Evolutionary conservation across 208 protist species (phyloP).

Genomic region (Leishmania tropica): DNA sequence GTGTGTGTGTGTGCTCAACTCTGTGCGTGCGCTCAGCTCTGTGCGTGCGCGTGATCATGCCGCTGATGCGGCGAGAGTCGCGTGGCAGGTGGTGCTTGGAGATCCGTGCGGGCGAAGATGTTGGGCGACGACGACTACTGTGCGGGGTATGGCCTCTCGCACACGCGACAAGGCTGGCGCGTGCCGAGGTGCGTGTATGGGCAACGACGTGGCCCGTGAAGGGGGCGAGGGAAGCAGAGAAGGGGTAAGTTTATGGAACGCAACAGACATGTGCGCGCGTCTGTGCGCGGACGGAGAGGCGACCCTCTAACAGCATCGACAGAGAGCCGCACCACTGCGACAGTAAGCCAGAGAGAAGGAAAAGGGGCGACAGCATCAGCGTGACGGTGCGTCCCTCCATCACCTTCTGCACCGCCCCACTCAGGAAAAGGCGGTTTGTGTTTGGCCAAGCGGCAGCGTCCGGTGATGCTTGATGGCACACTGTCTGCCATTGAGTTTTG

Average conservation of each 20-base stretch:
- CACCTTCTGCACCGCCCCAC: not conserved
- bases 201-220: not conserved
- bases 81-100: not conserved
- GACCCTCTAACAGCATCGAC: not conserved
- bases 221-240: not conserved
- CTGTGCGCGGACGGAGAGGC: not conserved
- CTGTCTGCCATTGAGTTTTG: no score
- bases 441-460: not conserved
- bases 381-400: not conserved
- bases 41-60: not conserved
- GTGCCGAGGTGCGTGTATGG: conserved; percentile 1
- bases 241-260: not conserved
- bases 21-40: not conserved
- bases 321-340: conserved; percentile 10
- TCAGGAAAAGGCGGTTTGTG: not conserved
- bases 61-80: not conserved
- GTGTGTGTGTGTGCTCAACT: no score
- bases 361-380: not conserved
- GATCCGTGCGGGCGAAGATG: not conserved
- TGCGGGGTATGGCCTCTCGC: not conserved
- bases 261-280: not conserved
- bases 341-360: not conserved
- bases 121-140: not conserved
- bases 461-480: not conserved
- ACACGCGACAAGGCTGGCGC: not conserved